Percentiles rank a stretch among this genome's conserved stretches.
These are phyloP conservation scores for Gaillardinia entomophila DNA, from an alignment of 805 yeast genomes.

Conservation along the genomic window DNA sequence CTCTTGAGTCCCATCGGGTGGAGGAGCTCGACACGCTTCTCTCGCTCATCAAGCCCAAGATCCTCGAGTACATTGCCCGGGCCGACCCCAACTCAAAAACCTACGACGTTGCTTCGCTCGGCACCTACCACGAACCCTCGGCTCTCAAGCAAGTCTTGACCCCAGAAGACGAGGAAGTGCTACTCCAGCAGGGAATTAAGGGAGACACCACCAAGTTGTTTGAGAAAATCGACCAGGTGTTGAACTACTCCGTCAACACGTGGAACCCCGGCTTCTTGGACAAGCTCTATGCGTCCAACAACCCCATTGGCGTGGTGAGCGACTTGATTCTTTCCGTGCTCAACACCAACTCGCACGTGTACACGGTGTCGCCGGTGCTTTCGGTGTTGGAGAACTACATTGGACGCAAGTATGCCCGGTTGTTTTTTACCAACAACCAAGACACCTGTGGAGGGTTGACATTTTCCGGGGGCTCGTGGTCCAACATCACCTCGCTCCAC, in stretches of 20 bases:
- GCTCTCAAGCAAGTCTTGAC: conserved; percentile 6
- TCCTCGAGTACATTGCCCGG: conserved; percentile 46
- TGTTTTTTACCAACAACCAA: conserved; percentile 44
- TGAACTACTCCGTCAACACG: conserved; percentile 68
- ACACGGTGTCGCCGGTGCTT: conserved; percentile 76
- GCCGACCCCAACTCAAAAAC: conserved; percentile 32
- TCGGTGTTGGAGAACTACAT: conserved; percentile 69
- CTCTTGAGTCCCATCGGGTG: conserved; percentile 50
- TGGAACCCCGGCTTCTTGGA: conserved; percentile 88
- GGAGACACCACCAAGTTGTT: conserved; percentile 41
- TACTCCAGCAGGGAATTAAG: conserved; percentile 16
- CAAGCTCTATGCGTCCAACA: conserved; percentile 78
- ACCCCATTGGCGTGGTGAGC: conserved; percentile 74
- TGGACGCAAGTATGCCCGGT: conserved; percentile 58
- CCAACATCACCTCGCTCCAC: conserved; percentile 73
- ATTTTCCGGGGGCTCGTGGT: conserved; percentile 84
- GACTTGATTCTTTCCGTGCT: conserved; percentile 63
- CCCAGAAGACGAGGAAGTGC: conserved; percentile 30
- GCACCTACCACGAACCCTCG: conserved; percentile 49
- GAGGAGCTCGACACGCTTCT: conserved; percentile 53
- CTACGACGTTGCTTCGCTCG: conserved; percentile 41
- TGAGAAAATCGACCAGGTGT: conserved; percentile 46
- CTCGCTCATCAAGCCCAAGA: conserved; percentile 42
- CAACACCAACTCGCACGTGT: conserved; percentile 83
- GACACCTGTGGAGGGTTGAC: conserved; percentile 73